These are phyloP conservation scores for Lactarius vividus DNA, from an alignment of 768 basidiomycete genomes.

Conservation along the genomic window DNA sequence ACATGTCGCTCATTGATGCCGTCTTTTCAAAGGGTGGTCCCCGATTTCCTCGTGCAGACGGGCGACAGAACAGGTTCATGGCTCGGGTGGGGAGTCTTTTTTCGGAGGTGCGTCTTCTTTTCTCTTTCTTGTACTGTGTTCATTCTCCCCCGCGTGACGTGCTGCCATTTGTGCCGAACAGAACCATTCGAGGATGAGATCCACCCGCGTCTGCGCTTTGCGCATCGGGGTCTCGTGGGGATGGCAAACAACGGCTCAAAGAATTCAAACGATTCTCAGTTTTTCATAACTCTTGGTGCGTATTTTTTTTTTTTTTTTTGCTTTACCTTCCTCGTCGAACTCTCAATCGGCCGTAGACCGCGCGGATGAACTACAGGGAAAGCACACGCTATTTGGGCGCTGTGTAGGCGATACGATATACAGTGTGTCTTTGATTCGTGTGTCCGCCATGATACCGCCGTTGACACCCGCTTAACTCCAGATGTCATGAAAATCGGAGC, in stretches of 20 bases:
- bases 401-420: conserved; percentile 85
- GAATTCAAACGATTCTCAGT: conserved; percentile 92
- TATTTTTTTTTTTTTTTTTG: neutral
- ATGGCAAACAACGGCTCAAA: conserved; percentile 92
- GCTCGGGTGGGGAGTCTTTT: conserved; percentile 90
- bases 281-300: conserved; percentile 88
- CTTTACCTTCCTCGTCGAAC: neutral
- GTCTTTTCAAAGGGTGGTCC: conserved; percentile 60
- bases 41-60: conserved; percentile 91
- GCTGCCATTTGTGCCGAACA: conserved; percentile 1
- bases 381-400: conserved; percentile 93
- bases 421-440: conserved; percentile 48
- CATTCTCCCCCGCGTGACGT: neutral
- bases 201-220: conserved; percentile 85
- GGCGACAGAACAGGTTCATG: conserved; percentile 92
- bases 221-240: conserved; percentile 86
- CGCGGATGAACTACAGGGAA: conserved; percentile 90
- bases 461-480: conserved; percentile 32
- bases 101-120: conserved; percentile 65
- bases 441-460: neutral
- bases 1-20: neutral
- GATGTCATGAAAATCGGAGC: conserved; percentile 92
- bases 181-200: conserved; percentile 95
- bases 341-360: conserved; percentile 50
- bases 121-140: neutral